Evolutionary conservation across 768 basidiomycete species (phyloP), one percentile per base, ranked within the genome.

Genomic region (Naganishia friedmannii): DNA sequence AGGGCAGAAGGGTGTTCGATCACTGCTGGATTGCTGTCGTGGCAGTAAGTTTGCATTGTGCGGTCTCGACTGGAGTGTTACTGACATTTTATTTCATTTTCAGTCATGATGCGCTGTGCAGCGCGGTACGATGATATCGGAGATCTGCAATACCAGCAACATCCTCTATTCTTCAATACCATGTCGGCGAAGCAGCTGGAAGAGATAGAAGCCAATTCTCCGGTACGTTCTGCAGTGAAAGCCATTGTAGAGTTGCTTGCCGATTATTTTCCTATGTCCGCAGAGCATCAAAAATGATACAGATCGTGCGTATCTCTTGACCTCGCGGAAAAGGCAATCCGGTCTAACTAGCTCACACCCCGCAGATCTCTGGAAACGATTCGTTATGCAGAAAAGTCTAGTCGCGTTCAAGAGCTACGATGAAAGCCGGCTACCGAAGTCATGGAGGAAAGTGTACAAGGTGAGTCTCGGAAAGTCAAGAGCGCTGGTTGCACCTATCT

Each of bases 81-180:
- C 19, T 63, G 13, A 23, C 39, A 1, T 23, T 5, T 23, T 2
- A 23, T 12, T 2, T 13, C 15, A 34, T 12, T 4, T 13, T 28
- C 34, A 71, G 70, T 67, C 23, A 54, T 71, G 54, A 71, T 71
- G 66, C 66, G 70, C n/a, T 63, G 60, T 23, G 70, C 70, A 2
- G 8, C 51, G 15, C 53, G 70, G 13, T 71, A 71, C 56, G 70
- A 63, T 34, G 53, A 71, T n/a, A 66, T 71, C 13, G 70, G 70
- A 37, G 55, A 67, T 29, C 58, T 71, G 3, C 39, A 56, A 53
- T 71, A 71, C 34, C 58, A 66, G 13, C 70, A 71, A 42, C 70
- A 71, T 45, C 65, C 65, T 19, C 37, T 71, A 9, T 71, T 71
- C 42, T 71, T 71, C 57, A 57, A 68, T 31, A 67, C 70, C 15